A percentile compares a stretch with the other conserved stretches of the same genome.
Conservation (phyloP, 1,284 basidiomycete genomes). For the Cystobasidium sp. region DNA sequence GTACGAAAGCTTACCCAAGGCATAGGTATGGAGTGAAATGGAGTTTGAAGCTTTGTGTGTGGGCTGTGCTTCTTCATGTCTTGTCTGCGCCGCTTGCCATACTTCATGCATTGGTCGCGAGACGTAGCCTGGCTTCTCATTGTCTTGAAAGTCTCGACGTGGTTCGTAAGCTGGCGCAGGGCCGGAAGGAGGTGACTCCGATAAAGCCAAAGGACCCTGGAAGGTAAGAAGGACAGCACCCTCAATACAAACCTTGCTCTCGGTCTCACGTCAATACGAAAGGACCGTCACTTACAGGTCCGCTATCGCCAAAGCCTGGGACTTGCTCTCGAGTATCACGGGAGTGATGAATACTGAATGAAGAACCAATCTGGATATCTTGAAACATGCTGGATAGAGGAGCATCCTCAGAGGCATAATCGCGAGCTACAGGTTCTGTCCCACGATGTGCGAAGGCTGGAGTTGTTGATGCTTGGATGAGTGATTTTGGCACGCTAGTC, state of each 20-base stretch:
- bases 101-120: constrained; percentile 9
- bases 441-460: background rate
- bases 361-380: background rate
- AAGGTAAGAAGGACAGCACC: background rate
- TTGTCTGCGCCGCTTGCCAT: constrained; percentile 9
- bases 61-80: background rate
- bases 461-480: background rate
- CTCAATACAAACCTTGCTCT: background rate
- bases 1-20: background rate
- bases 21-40: background rate
- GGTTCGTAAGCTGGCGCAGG: constrained; percentile 21
- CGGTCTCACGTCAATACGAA: no score
- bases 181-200: constrained; percentile 5
- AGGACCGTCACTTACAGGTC: constrained; percentile 7
- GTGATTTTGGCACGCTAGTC: no score
- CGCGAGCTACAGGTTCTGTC: background rate
- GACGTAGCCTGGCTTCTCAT: constrained; percentile 6
- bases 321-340: background rate
- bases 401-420: constrained; percentile 1
- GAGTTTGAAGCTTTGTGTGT: background rate
- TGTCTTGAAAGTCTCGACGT: background rate
- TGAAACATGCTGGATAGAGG: background rate
- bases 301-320: background rate
- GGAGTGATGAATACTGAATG: background rate
- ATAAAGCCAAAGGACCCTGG: background rate